Conservation (phyloP, 1,284 basidiomycete genomes). For the Ganoderma lingzhi region DNA sequence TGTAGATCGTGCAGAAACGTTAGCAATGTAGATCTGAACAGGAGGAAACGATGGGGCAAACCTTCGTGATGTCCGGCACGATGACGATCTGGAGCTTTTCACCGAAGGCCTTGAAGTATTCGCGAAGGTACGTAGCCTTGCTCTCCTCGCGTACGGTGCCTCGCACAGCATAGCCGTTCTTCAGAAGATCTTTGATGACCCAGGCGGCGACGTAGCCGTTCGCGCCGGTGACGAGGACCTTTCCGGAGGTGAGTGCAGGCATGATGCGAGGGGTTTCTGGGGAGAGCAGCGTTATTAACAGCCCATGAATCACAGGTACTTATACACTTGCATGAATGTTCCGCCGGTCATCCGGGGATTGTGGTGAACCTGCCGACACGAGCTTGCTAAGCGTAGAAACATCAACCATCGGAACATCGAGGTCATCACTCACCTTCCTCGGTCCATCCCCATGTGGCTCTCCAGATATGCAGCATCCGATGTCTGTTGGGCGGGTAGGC, state of each 20-base stretch:
- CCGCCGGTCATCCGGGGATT: background rate
- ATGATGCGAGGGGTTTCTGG: conserved; percentile 28
- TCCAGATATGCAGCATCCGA: no score
- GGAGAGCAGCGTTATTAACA: background rate
- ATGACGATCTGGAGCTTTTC: conserved; percentile 56
- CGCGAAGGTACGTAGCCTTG: conserved; percentile 55
- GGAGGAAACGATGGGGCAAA: conserved; percentile 32
- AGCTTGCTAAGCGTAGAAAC: background rate
- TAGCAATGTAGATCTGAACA: background rate
- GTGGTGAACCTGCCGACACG: background rate
- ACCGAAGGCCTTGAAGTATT: conserved; percentile 53
- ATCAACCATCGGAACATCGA: no score
- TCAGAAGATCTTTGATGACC: conserved; percentile 37
- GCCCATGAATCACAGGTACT: background rate
- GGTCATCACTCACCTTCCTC: background rate
- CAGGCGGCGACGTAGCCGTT: conserved; percentile 38
- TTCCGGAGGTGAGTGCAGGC: conserved; percentile 12
- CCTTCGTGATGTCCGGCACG: conserved; percentile 33
- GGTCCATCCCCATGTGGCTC: background rate
- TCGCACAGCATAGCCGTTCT: conserved; percentile 47
- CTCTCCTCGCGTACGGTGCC: conserved; percentile 36
- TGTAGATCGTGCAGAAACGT: conserved; percentile 13
- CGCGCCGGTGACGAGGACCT: conserved; percentile 8
- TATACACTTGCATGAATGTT: background rate
- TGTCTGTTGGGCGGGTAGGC: no score